Percentiles rank a stretch among this genome's conserved stretches.
phyloP scores from a whole-genome alignment of 352 stramenopile species.

The Pythium oligandrum region DNA sequence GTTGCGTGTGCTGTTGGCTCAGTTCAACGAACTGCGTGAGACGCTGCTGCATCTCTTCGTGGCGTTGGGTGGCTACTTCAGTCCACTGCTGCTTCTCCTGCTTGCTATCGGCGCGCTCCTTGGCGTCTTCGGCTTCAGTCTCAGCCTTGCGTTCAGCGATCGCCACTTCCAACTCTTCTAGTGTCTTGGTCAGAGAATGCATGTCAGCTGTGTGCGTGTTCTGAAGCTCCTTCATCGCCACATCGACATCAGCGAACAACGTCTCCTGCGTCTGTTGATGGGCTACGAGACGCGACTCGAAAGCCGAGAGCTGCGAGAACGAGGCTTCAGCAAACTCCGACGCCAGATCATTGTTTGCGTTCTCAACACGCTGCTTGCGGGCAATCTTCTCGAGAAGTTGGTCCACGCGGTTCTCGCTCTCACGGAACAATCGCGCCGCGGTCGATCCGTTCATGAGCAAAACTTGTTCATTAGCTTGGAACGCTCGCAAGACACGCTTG shows the following conservation, averaged over 20 bases:
- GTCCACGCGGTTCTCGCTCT: conserved; percentile 45
- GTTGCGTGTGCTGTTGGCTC: conserved; percentile 15
- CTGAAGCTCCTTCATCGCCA: conserved; percentile 42
- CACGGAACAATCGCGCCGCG: conserved; percentile 47
- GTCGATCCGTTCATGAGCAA: conserved; percentile 46
- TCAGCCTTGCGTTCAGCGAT: conserved; percentile 10
- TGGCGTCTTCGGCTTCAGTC: conserved; percentile 4
- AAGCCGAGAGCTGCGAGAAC: conserved; percentile 34
- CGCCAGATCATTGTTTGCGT: conserved; percentile 43
- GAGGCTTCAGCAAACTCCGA: conserved; percentile 39
- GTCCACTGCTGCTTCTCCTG: conserved; percentile 9
- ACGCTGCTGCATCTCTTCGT: conserved; percentile 10
- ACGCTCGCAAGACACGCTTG: conserved; percentile 35
- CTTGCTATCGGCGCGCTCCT: not conserved
- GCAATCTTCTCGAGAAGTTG: conserved; percentile 53
- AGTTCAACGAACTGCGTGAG: conserved; percentile 13
- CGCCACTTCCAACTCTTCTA: conserved; percentile 26
- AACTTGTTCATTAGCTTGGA: conserved; percentile 47
- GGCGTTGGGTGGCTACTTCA: not conserved
- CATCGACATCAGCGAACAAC: conserved; percentile 37
- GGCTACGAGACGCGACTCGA: conserved; percentile 37
- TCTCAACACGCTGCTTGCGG: conserved; percentile 41
- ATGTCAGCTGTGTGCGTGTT: conserved; percentile 34
- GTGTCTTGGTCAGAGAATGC: conserved; percentile 7
- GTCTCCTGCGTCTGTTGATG: conserved; percentile 47